Percentiles rank a stretch among this genome's conserved stretches.
Evolutionary conservation across 129 eudicot genomes (phyloP).

Genomic region (Glebionis coronaria): DNA sequence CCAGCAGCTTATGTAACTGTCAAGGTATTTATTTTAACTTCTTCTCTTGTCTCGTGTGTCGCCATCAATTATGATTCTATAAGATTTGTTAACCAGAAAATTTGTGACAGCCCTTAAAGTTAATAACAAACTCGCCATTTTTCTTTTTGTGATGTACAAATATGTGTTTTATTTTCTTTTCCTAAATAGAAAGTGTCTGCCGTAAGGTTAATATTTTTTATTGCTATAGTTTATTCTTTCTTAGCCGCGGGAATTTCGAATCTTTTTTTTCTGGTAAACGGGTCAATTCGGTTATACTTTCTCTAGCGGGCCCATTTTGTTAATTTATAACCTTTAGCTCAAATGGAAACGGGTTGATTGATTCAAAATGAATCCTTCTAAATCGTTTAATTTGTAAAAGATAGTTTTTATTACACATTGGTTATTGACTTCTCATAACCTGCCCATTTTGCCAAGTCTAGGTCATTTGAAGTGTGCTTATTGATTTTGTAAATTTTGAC

Average conservation of each 20-base stretch:
- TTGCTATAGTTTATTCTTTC: too few species aligned
- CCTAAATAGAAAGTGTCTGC: too few species aligned
- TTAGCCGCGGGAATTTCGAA: too few species aligned
- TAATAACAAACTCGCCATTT: neutral
- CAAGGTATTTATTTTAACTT: constrained; percentile 39
- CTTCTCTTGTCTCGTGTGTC: neutral
- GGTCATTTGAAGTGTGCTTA: neutral
- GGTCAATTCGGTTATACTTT: too few species aligned
- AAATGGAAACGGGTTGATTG: too few species aligned
- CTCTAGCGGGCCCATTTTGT: too few species aligned
- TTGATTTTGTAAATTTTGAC: neutral
- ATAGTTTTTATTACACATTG: neutral
- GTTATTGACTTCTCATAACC: too few species aligned
- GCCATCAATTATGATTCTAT: neutral
- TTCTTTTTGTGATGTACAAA: neutral
- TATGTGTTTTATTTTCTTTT: neutral
- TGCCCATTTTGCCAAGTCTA: neutral
- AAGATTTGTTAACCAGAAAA: neutral
- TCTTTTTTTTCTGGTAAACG: too few species aligned
- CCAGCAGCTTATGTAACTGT: constrained; percentile 87
- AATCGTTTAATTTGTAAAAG: neutral
- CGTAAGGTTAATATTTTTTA: too few species aligned
- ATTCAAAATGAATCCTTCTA: too few species aligned
- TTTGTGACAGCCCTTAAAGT: neutral
- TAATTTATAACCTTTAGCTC: too few species aligned